Evolutionary conservation across 179 eudicot genomes (phyloP).

Genomic region (Pouteria campechiana): DNA sequence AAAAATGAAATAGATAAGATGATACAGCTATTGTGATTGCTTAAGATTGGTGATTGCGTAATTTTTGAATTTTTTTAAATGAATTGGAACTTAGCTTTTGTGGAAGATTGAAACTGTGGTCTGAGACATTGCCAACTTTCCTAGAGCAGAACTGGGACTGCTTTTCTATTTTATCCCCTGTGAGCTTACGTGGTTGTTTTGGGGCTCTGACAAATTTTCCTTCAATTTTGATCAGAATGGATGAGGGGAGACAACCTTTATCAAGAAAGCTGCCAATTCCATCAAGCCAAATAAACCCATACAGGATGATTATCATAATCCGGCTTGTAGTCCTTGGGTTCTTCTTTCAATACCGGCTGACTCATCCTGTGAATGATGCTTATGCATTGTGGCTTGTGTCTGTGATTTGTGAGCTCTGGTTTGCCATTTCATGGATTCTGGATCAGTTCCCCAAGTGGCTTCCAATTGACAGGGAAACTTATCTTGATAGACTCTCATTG

Average conservation of each 20-base stretch:
- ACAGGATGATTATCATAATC: slow-evolving; percentile 5
- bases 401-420: slow-evolving; percentile 13
- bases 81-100: no score
- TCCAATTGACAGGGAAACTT: slow-evolving; percentile 10
- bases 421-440: slow-evolving; percentile 13
- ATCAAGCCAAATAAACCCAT: slow-evolving; percentile 7
- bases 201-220: no score
- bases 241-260: slow-evolving; percentile 3
- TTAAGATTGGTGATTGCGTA: no score
- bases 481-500: slow-evolving; percentile 10
- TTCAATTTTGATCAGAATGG: background rate
- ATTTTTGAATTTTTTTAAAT: no score
- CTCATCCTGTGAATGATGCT: slow-evolving; percentile 7
- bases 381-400: slow-evolving; percentile 14
- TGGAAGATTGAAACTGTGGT: no score
- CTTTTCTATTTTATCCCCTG: no score
- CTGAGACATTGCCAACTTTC: no score
- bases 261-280: slow-evolving; percentile 3
- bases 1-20: no score
- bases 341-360: slow-evolving; percentile 6
- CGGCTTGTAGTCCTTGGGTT: slow-evolving; percentile 4
- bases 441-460: slow-evolving; percentile 13
- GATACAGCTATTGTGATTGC: no score
- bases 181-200: no score
- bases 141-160: no score